Conservation (phyloP, 768 basidiomycete species). For the Chalciporus piperatus region DNA sequence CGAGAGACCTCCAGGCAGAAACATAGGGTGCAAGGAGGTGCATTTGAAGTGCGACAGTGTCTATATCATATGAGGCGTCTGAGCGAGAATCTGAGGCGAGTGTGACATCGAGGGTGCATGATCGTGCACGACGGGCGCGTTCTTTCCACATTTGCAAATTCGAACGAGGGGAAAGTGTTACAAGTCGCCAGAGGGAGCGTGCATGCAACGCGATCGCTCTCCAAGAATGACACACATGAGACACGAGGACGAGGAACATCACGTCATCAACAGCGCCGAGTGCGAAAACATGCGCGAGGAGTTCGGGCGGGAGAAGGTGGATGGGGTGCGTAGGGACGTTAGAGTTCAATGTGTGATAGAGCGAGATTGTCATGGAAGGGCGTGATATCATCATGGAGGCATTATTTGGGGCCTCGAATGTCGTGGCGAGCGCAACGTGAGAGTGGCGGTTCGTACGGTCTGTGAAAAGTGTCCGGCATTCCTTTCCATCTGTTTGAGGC, state of each 20-base stretch:
- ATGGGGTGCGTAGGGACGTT: slow-evolving; percentile 46
- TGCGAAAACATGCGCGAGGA: slow-evolving; percentile 62
- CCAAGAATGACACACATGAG: slow-evolving; percentile 70
- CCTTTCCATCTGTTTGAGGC: slow-evolving; percentile 18
- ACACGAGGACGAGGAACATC: slow-evolving; percentile 58
- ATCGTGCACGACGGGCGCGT: slow-evolving; percentile 56
- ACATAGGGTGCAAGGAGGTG: slow-evolving; percentile 49
- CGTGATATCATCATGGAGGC: slow-evolving; percentile 18
- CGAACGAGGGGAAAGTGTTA: slow-evolving; percentile 45
- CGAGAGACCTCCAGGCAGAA: slow-evolving; percentile 59
- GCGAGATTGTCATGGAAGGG: slow-evolving; percentile 27
- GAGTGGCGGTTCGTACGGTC: slow-evolving; percentile 20
- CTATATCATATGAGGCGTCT: slow-evolving; percentile 26
- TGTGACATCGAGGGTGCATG: slow-evolving; percentile 59
- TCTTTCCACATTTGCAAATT: slow-evolving; percentile 58
- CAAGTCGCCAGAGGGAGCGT: slow-evolving; percentile 61
- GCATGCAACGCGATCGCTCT: slow-evolving; percentile 58
- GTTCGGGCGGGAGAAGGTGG: slow-evolving; percentile 56
- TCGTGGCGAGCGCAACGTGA: slow-evolving; percentile 16
- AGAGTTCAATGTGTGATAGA: slow-evolving; percentile 22
- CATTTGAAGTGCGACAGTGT: slow-evolving; percentile 59
- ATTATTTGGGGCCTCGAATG: slow-evolving; percentile 12
- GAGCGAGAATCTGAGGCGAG: slow-evolving; percentile 40
- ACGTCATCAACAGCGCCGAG: slow-evolving; percentile 54
- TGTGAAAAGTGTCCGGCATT: slow-evolving; percentile 16